These are phyloP conservation scores for Gillenia trifoliata DNA, from an alignment of 306 rosid genomes.

Conservation along the genomic window DNA sequence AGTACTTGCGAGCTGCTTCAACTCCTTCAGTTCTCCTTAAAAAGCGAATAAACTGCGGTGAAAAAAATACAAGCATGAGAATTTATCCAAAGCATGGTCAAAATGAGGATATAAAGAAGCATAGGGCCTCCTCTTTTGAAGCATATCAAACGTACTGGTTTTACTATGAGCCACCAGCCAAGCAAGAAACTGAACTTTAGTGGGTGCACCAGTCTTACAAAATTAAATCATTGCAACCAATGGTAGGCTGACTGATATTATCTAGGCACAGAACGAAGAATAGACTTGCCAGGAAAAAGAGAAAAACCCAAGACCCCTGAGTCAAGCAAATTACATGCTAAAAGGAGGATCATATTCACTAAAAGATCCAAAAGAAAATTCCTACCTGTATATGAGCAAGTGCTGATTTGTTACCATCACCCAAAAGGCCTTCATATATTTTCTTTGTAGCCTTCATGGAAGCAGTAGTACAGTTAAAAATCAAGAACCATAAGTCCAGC, in stretches of 20 bases:
- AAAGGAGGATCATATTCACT: neutral
- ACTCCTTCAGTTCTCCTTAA: slow-evolving; percentile 91
- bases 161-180: neutral
- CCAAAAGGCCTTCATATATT: slow-evolving; percentile 77
- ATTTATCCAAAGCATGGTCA: neutral
- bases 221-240: neutral
- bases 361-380: slow-evolving; percentile 5
- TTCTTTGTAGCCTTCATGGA: slow-evolving; percentile 83
- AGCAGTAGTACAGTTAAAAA: slow-evolving; percentile 8
- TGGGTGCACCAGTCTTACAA: neutral
- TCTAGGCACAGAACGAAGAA: slow-evolving; percentile 1
- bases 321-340: neutral
- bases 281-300: neutral
- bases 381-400: slow-evolving; percentile 92
- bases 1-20: slow-evolving; percentile 95
- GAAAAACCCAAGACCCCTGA: neutral
- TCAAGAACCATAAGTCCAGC: slow-evolving; percentile 12
- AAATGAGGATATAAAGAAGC: neutral
- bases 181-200: neutral
- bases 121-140: neutral
- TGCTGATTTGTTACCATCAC: slow-evolving; percentile 66
- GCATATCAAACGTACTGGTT: neutral
- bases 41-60: slow-evolving; percentile 88
- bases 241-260: neutral
- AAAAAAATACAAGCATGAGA: slow-evolving; percentile 32